Evolutionary conservation across 1,284 basidiomycete species (phyloP).

Genomic region (Fomitiporia mediterranea): DNA sequence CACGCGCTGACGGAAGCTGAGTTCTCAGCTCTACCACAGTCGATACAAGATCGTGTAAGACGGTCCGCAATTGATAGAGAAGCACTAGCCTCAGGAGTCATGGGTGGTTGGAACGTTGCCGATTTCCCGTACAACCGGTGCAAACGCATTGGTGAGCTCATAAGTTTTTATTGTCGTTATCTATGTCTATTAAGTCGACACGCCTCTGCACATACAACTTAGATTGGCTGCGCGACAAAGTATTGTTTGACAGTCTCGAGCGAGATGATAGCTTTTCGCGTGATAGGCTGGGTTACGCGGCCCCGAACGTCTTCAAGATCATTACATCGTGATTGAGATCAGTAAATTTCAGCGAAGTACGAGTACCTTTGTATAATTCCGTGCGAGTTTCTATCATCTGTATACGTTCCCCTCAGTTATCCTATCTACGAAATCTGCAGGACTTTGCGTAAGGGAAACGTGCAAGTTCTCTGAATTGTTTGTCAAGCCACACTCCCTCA

Average conservation of each 20-base stretch:
- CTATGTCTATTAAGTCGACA: neutral
- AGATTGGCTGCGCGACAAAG: slow-evolving; percentile 74
- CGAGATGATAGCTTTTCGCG: slow-evolving; percentile 55
- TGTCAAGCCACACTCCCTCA: too few species aligned
- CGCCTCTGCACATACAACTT: slow-evolving; percentile 6
- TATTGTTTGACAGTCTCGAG: slow-evolving; percentile 61
- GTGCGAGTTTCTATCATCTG: too few species aligned
- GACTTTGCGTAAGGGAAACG: too few species aligned
- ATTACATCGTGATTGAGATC: too few species aligned
- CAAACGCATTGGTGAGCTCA: slow-evolving; percentile 51
- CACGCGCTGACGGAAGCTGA: slow-evolving; percentile 62
- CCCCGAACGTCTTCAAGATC: slow-evolving; percentile 75
- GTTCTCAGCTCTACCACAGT: slow-evolving; percentile 50
- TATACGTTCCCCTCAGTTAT: too few species aligned
- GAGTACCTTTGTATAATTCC: too few species aligned
- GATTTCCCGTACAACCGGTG: slow-evolving; percentile 41
- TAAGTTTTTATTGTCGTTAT: too few species aligned
- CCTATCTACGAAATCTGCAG: too few species aligned
- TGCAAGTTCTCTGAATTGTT: too few species aligned
- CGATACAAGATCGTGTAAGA: slow-evolving; percentile 66
- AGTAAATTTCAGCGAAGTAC: too few species aligned
- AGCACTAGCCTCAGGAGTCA: slow-evolving; percentile 20
- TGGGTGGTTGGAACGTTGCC: slow-evolving; percentile 37
- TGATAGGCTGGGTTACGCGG: slow-evolving; percentile 62
- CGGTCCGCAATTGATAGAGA: slow-evolving; percentile 47